These are phyloP conservation scores for Saraca asoca DNA, from an alignment of 331 rosid genomes.

Conservation along the genomic window DNA sequence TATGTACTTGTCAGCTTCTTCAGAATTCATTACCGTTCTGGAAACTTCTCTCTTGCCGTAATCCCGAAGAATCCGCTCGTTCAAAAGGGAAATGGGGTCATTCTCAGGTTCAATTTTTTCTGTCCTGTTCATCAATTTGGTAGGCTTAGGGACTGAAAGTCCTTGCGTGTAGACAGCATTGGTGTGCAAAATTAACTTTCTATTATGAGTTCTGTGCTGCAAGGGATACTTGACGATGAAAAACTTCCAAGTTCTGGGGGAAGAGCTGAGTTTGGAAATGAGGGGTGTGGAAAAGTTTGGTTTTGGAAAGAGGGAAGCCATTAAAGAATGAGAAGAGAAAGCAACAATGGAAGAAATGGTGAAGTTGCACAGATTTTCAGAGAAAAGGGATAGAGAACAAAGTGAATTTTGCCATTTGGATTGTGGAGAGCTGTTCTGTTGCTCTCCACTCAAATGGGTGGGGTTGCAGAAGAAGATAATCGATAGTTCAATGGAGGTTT, in stretches of 20 bases:
- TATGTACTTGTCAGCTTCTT: constrained; percentile 77
- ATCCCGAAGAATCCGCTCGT: constrained; percentile 73
- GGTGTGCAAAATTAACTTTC: constrained; percentile 22
- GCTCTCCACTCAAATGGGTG: neutral
- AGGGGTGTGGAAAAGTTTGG: constrained; percentile 46
- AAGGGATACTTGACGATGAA: constrained; percentile 38
- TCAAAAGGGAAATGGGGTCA: constrained; percentile 65
- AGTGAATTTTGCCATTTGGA: constrained; percentile 26
- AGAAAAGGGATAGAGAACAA: neutral
- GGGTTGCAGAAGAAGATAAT: constrained; percentile 13
- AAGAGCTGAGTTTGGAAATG: constrained; percentile 41
- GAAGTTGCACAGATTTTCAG: constrained; percentile 1
- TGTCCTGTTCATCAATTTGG: constrained; percentile 34
- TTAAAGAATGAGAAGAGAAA: constrained; percentile 28
- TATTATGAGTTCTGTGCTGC: constrained; percentile 21
- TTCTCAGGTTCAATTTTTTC: constrained; percentile 43
- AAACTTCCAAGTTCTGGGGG: constrained; percentile 45
- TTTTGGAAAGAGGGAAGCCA: constrained; percentile 55
- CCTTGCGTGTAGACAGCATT: constrained; percentile 50
- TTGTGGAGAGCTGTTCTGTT: constrained; percentile 12
- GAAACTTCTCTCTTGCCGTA: constrained; percentile 52
- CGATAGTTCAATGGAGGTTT: constrained; percentile 37
- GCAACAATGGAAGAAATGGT: neutral
- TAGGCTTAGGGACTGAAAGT: constrained; percentile 41
- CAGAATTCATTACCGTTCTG: constrained; percentile 55